These are phyloP conservation scores for Plantago major DNA, from an alignment of 257 asterid species.

Conservation along the genomic window DNA sequence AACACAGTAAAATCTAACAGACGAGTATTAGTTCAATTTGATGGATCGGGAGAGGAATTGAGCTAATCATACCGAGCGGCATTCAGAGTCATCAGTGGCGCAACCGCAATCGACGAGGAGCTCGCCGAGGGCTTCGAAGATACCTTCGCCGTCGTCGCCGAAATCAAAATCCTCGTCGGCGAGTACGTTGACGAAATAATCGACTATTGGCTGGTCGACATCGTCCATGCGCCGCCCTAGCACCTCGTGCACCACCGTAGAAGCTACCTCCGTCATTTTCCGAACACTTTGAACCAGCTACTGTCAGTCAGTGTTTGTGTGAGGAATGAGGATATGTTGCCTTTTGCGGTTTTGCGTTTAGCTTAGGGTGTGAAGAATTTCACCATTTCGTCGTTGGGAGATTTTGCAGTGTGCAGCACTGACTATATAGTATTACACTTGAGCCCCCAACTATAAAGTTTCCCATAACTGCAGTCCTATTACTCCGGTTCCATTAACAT, in stretches of 20 bases:
- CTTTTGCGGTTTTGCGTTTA: too few species aligned
- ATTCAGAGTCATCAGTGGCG: conserved; percentile 63
- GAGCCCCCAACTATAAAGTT: too few species aligned
- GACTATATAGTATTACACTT: too few species aligned
- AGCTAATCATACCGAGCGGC: conserved; percentile 56
- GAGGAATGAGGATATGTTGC: not conserved
- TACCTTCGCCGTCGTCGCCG: conserved; percentile 93
- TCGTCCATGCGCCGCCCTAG: conserved; percentile 70
- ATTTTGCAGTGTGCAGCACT: too few species aligned
- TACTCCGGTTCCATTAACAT: too few species aligned
- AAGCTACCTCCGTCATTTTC: conserved; percentile 84
- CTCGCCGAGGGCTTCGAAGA: conserved; percentile 83
- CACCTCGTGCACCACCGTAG: conserved; percentile 77
- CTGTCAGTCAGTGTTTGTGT: not conserved
- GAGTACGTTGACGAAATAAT: conserved; percentile 82
- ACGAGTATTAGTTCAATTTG: not conserved
- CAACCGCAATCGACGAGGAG: conserved; percentile 83
- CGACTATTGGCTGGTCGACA: conserved; percentile 84
- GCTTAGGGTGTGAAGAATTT: too few species aligned
- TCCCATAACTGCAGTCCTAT: too few species aligned
- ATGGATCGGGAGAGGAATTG: not conserved
- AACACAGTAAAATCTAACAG: too few species aligned
- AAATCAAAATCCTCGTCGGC: conserved; percentile 98
- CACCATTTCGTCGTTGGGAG: too few species aligned
- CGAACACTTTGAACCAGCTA: conserved; percentile 16